These are phyloP conservation scores for Bipolaris cookei DNA, from an alignment of 2,329 filamentous ascomycete genomes.

Conservation along the genomic window DNA sequence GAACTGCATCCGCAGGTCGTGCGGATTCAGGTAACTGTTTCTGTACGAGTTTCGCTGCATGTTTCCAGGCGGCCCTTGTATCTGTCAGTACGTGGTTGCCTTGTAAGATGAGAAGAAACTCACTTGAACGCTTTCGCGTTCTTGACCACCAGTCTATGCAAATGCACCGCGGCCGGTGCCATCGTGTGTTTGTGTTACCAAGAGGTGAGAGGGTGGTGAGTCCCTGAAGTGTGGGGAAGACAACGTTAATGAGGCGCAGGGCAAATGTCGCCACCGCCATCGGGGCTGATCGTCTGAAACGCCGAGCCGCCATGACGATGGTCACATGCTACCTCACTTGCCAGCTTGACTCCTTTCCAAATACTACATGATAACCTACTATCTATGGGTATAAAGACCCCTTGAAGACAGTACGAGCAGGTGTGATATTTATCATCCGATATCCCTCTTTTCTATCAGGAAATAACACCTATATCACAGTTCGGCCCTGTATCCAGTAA, in stretches of 20 bases:
- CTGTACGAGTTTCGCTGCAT: slow-evolving; percentile 55
- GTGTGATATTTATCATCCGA: too few species aligned
- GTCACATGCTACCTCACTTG: slow-evolving; percentile 23
- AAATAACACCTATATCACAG: neutral
- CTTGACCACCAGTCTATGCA: slow-evolving; percentile 51
- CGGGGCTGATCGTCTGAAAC: slow-evolving; percentile 16
- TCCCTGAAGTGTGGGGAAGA: slow-evolving; percentile 27
- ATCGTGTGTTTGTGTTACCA: slow-evolving; percentile 39
- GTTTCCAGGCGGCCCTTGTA: slow-evolving; percentile 55
- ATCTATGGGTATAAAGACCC: too few species aligned
- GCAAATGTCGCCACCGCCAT: slow-evolving; percentile 22
- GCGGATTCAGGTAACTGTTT: slow-evolving; percentile 52
- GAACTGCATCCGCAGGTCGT: slow-evolving; percentile 55
- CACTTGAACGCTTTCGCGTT: slow-evolving; percentile 52
- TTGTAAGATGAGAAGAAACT: slow-evolving; percentile 16
- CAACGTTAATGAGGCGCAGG: slow-evolving; percentile 28
- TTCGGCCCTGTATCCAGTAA: neutral
- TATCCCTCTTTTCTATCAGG: neutral
- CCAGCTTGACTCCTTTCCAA: neutral
- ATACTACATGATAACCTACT: neutral
- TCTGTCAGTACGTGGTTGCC: slow-evolving; percentile 22
- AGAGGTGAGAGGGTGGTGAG: slow-evolving; percentile 19
- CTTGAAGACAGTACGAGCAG: neutral
- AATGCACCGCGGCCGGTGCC: slow-evolving; percentile 48
- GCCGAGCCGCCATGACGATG: slow-evolving; percentile 24